Evolutionary conservation across 306 rosid genomes (phyloP), one percentile per base, ranked within the genome.

Genomic region (Biancaea sappan): DNA sequence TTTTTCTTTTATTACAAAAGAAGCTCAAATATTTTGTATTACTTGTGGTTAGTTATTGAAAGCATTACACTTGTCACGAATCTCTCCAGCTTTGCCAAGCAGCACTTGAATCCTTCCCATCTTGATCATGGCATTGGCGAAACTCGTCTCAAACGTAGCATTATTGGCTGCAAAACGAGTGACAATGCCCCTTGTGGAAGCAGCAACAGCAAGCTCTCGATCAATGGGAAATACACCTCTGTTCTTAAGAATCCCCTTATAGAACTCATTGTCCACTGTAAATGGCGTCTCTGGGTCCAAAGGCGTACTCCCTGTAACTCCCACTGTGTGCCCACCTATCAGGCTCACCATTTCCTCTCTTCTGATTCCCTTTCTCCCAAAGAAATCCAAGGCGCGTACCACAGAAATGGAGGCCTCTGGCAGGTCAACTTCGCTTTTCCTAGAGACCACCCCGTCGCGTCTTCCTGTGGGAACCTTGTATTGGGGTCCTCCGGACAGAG

Each of bases 401-500:
- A 10, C 46, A 3, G 66, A 8, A 44, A 60, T 34, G 0, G 16
- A 14, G 1, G 26, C 16, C 3, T 2, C 15, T 4, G 28, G 66
- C 66, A 60, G 34, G 10, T 60, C 66, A 34, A 60, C 66, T 12
- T 32, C 8, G 15, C 28, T 34, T 2, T 26, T 60, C 1, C 5
- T 32, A 8, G 66, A 60, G 12, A 60, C 16, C 0, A 32, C 3
- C 3, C 66, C 66, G 13, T 60, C 46, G 1, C 84, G 84, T 12
- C 89, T 26, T 19, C 96, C 85, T 0, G 91, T 84, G 0, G 92
- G 81, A 46, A 87, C 78, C 0, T 29, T 26, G 38, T 87, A 90
- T 66, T 52, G 66, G 13, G 86, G 86, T 13, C 96, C 89, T 31
- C 89, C 90, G 0, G 87, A 78, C 22, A 85, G 68, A 62, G 73